Base-by-base conservation (phyloP, 495 filamentous ascomycete genomes). In the Podospora australis region DNA sequence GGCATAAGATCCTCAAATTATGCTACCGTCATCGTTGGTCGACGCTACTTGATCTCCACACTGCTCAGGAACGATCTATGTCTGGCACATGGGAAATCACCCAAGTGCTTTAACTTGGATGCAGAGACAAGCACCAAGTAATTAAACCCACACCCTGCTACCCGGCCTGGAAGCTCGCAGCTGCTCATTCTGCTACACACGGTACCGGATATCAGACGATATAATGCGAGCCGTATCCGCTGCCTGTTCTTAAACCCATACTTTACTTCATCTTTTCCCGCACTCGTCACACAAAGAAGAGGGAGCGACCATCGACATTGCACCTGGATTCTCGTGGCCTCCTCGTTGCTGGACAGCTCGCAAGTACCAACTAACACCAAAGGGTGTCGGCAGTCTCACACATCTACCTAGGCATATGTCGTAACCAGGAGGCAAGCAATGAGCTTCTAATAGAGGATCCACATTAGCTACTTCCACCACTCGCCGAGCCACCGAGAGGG, bases 1-100 rank as follows among this genome's bases (percentile, higher is more conserved):
- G 68, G 70, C 71, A 73, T 75, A 74, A 75, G 72, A 75, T 71
- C 68, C 66, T 62, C 72, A 69, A 70, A 73, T 74, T 75, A 75
- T 74, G 71, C 68, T 72, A 68, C 67, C 62, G 68, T 69, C 67
- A 68, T 70, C 62, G 67, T 63, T 70, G 64, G 67, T 54, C 69
- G 62, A 68, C 66, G 63, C 63, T 55, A 62, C 59, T 64, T 50
- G 59, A 64, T 57, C 67, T 68, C 69, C 69, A 46, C 57, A 65
- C 62, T 57, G 59, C 62, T 69, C 68, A 71, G 69, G 69, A 72
- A 69, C 67, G 55, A 65, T 70, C 67, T 62, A 32, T 55, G 69
- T 70, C 71, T 71, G 64, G 70, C 62, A 70, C 67, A 66, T 68
- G 65, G 67, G 63, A 64, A 67, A 66, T 70, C 59, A 60, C 64